A percentile compares a stretch with the other conserved stretches of the same genome.
Conservation (phyloP, 2,329 filamentous ascomycete genomes). For the Incumbomyces lentus region DNA sequence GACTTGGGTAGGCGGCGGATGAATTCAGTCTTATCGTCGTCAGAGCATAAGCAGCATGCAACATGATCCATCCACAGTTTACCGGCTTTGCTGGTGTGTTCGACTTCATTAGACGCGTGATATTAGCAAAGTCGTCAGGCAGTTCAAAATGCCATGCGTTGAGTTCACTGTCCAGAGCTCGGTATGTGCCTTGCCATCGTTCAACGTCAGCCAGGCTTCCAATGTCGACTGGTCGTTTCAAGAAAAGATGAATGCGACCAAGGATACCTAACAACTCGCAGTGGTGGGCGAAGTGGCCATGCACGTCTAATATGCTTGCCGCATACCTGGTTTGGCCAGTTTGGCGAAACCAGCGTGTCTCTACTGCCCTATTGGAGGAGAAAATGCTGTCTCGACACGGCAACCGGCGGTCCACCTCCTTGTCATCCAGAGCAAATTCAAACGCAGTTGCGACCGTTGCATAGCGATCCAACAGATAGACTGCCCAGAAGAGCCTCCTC, state of each 20-base stretch:
- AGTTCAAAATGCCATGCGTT: constrained; percentile 75
- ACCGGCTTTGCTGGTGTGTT: constrained; percentile 56
- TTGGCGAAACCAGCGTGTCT: constrained; percentile 68
- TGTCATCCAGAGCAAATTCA: constrained; percentile 79
- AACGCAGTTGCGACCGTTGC: constrained; percentile 86
- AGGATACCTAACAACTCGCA: constrained; percentile 85
- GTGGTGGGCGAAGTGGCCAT: constrained; percentile 80
- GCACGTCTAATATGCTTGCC: constrained; percentile 50
- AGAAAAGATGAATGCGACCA: constrained; percentile 75
- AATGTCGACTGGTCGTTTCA: constrained; percentile 84
- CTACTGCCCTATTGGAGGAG: constrained; percentile 70
- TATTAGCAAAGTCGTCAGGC: constrained; percentile 74
- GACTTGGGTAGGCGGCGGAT: constrained; percentile 84
- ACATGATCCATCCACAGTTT: constrained; percentile 78
- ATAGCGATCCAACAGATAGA: constrained; percentile 81
- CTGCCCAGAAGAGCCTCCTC: constrained; percentile 83
- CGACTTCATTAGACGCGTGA: constrained; percentile 63
- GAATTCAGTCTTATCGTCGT: constrained; percentile 84
- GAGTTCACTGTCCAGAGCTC: constrained; percentile 69
- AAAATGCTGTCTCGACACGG: constrained; percentile 83
- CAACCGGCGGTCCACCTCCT: constrained; percentile 75
- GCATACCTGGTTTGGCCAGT: constrained; percentile 49
- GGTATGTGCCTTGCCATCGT: constrained; percentile 78
- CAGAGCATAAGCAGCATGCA: constrained; percentile 85
- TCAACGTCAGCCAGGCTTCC: constrained; percentile 74